phyloP scores from a whole-genome alignment of 306 rosid genomes.

The Corylus heterophylla region DNA sequence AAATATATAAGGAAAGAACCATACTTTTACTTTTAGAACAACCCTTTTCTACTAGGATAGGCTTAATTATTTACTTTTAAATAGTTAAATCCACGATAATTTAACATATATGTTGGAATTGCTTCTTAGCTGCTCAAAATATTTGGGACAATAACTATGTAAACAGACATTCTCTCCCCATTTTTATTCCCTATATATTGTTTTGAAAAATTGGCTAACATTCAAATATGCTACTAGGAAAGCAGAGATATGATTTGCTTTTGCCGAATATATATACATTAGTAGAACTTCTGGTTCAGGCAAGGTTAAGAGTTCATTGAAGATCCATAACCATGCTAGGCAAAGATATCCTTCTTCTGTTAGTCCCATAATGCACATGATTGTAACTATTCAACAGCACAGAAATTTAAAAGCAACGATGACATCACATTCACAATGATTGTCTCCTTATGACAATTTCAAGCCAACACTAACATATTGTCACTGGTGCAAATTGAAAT shows the following conservation, averaged over 20 bases:
- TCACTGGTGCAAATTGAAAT: background rate
- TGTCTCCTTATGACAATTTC: background rate
- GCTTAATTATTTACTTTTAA: no score
- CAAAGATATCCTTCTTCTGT: background rate
- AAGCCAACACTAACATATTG: background rate
- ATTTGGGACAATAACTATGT: background rate
- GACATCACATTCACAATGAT: background rate
- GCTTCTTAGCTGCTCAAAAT: background rate
- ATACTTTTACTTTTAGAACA: no score
- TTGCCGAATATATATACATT: background rate
- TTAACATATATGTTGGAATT: no score
- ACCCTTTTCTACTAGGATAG: no score
- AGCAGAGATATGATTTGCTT: background rate
- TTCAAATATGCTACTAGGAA: background rate
- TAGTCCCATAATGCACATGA: background rate
- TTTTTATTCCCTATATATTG: background rate
- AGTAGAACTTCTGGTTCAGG: background rate
- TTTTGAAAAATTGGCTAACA: background rate
- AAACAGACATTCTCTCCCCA: background rate
- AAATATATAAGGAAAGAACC: no score
- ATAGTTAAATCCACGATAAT: no score
- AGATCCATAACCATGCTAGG: background rate
- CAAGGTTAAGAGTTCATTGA: background rate
- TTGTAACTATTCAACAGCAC: background rate
- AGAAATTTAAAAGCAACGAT: background rate